Conservation (phyloP, 164 flowering plant species). For the Malania oleifera region DNA sequence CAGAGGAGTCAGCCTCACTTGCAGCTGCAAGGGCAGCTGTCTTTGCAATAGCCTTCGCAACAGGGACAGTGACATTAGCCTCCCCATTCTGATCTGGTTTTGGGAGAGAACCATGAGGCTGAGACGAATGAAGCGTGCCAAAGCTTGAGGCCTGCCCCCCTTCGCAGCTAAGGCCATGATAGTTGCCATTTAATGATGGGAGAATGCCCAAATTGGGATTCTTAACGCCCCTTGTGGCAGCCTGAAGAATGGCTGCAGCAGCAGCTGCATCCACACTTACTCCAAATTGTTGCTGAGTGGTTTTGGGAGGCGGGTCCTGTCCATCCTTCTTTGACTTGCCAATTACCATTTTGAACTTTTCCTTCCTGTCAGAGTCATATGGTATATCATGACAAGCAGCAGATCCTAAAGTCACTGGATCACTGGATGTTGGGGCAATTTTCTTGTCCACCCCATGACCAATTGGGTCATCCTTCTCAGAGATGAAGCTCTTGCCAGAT, state of each 20-base stretch:
- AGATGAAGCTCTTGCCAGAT: conserved; percentile 27
- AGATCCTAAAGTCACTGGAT: conserved; percentile 27
- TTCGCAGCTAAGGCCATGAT: conserved; percentile 28
- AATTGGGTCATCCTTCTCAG: conserved; percentile 35
- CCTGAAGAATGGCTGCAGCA: conserved; percentile 90
- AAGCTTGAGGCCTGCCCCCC: conserved; percentile 27
- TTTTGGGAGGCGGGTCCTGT: conserved; percentile 45
- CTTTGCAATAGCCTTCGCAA: conserved; percentile 50
- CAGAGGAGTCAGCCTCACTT: conserved; percentile 67
- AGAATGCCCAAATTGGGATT: conserved; percentile 40
- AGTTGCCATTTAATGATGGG: conserved; percentile 27
- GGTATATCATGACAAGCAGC: conserved; percentile 40
- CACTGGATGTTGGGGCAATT: conserved; percentile 22
- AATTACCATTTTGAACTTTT: conserved; percentile 86
- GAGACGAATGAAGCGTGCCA: conserved; percentile 23
- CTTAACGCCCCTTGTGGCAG: conserved; percentile 75
- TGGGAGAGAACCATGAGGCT: conserved; percentile 17
- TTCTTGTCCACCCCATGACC: conserved; percentile 34
- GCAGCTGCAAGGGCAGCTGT: conserved; percentile 58
- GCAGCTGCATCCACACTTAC: conserved; percentile 53
- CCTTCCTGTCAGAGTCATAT: conserved; percentile 60
- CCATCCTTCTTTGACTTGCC: conserved; percentile 71
- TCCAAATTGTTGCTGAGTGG: conserved; percentile 33
- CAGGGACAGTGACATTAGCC: conserved; percentile 28
- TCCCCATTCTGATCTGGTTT: conserved; percentile 25